These are phyloP conservation scores for Trichoderma hamatum DNA, from an alignment of 2,329 filamentous ascomycete genomes.

Conservation along the genomic window DNA sequence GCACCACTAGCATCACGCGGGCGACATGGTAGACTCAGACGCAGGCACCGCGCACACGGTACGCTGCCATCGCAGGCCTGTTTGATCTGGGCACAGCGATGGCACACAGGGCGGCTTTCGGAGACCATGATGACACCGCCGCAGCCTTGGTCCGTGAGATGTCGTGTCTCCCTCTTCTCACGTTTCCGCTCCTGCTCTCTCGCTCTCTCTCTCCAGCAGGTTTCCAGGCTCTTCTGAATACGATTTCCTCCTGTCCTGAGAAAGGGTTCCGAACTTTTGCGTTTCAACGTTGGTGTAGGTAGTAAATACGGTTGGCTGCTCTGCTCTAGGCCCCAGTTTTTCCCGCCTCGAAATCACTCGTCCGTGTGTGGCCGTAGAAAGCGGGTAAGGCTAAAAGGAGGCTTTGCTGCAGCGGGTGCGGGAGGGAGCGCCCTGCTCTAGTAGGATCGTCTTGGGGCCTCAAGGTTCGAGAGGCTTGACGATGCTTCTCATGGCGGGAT, in stretches of 20 bases:
- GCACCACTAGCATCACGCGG: slow-evolving; percentile 33
- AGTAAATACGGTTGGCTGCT: slow-evolving; percentile 13
- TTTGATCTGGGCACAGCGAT: slow-evolving; percentile 43
- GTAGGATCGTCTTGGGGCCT: slow-evolving; percentile 3
- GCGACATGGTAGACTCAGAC: slow-evolving; percentile 40
- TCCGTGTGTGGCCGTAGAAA: slow-evolving; percentile 2
- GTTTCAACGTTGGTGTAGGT: neutral
- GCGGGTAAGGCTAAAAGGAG: slow-evolving; percentile 7
- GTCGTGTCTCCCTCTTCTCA: neutral
- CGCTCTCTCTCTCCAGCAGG: neutral
- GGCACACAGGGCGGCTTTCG: slow-evolving; percentile 38
- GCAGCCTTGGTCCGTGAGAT: neutral
- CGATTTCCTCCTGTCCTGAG: neutral
- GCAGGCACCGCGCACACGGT: slow-evolving; percentile 40
- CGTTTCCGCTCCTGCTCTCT: neutral
- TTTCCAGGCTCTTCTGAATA: neutral
- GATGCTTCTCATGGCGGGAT: slow-evolving; percentile 13
- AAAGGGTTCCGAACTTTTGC: neutral
- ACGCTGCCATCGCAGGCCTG: slow-evolving; percentile 42
- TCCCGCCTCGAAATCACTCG: slow-evolving; percentile 23
- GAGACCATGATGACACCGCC: slow-evolving; percentile 33
- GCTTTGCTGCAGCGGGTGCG: neutral
- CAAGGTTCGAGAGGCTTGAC: neutral
- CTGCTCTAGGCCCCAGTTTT: slow-evolving; percentile 17
- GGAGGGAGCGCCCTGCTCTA: neutral